Evolutionary conservation across 2,329 filamentous ascomycete genomes (phyloP), one percentile per base, ranked within the genome.

Genomic region (Diaporthe citri): DNA sequence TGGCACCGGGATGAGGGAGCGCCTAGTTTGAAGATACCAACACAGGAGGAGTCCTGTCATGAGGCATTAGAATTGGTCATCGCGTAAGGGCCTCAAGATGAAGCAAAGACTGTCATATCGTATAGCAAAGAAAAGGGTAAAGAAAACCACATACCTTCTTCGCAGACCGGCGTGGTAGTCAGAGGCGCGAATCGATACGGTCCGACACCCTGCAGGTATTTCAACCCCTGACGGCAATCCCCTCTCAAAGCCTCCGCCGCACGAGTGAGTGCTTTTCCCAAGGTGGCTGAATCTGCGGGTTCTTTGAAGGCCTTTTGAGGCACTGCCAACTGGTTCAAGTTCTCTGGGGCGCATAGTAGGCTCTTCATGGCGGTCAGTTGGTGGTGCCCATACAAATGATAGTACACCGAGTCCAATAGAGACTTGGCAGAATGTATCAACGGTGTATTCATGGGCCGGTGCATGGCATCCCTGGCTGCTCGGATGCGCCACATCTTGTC

Each of bases 291-390:
- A 9, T 51, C 10, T 1, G 48, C 0, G 48, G n/a, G 48, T 5
- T 51, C 10, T 5, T 25, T 51, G 4, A 51, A 51, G 2, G 22
- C 22, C 48, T 5, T 8, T n/a, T 25, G 10, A 25, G 2, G 7
- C 48, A 25, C 22, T 4, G 0, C n/a, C 22, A 8, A 3, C 22
- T 51, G 48, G 0, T n/a, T 20, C 20, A 51, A 15, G 22, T 0
- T 25, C 48, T 51, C 48, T 4, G 22, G 10, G 9, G 10, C 3
- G 22, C 48, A 25, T 1, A 51, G 3, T 20, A 51, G 4, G 22
- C 48, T 25, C 48, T 51, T 51, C 48, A 51, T 51, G 2, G 48
- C 48, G 3, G 2, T 51, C 9, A 51, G n/a, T 10, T 51, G 48
- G 22, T 2, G 48, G n/a, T 51, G 48, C n/a, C 22, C 48, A 20